These are phyloP conservation scores for Trichophyton simii DNA, from an alignment of 2,329 filamentous ascomycete species.

Conservation along the genomic window DNA sequence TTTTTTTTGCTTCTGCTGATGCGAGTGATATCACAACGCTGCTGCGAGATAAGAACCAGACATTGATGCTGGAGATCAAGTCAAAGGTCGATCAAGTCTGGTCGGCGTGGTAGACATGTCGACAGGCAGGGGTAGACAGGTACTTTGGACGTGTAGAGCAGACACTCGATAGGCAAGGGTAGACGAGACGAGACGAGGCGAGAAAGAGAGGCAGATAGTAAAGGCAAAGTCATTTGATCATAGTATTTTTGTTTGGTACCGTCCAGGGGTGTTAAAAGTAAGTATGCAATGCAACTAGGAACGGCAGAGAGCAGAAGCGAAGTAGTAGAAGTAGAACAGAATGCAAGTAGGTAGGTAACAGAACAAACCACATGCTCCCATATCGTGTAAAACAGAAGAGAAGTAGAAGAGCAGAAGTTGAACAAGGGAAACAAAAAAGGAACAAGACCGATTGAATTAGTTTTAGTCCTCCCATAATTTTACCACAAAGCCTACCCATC, in stretches of 20 bases:
- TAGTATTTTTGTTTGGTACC: not conserved
- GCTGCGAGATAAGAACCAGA: not conserved
- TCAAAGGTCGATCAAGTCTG: not conserved
- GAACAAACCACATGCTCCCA: slow-evolving; percentile 1
- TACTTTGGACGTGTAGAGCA: too few relatives aligned
- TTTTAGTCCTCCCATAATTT: too few relatives aligned
- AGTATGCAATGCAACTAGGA: not conserved
- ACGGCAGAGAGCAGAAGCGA: not conserved
- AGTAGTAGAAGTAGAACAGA: not conserved
- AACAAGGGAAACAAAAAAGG: not conserved
- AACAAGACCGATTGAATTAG: not conserved
- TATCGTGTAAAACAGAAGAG: not conserved
- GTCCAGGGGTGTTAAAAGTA: not conserved
- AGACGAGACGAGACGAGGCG: too few relatives aligned
- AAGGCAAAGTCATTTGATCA: slow-evolving; percentile 1
- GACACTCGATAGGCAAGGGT: too few relatives aligned
- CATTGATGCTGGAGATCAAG: not conserved
- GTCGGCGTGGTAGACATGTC: not conserved
- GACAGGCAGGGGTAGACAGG: not conserved
- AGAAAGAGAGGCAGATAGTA: too few relatives aligned
- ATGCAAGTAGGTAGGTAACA: not conserved
- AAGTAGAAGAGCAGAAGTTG: too few relatives aligned
- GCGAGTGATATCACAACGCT: too few relatives aligned
- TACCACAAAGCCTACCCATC: too few relatives aligned
- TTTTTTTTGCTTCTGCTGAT: too few relatives aligned